phyloP scores from a whole-genome alignment of 2,329 filamentous ascomycete genomes.

The Ceratocystis eucalypticola region DNA sequence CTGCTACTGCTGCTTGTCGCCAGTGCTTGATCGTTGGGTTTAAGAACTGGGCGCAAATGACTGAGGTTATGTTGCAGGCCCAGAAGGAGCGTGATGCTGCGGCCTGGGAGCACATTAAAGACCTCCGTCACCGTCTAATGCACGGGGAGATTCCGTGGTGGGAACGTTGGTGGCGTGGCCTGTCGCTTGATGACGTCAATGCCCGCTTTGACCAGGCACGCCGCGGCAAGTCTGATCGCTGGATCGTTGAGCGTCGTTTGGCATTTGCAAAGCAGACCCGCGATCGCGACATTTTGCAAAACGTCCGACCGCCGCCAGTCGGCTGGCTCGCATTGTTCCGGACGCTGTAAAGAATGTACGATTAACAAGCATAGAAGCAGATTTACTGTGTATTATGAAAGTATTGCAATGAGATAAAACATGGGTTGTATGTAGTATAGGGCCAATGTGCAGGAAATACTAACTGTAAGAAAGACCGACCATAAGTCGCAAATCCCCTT shows the following conservation, averaged over 20 bases:
- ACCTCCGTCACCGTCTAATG: constrained; percentile 22
- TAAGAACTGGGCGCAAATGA: constrained; percentile 74
- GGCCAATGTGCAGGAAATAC: not conserved
- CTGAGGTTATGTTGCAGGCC: constrained; percentile 29
- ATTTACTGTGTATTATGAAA: not conserved
- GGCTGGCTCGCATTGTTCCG: constrained; percentile 29
- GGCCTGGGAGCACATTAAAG: constrained; percentile 28
- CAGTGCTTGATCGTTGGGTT: constrained; percentile 67
- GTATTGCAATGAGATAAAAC: not conserved
- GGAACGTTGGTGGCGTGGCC: constrained; percentile 24
- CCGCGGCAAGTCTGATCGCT: constrained; percentile 42
- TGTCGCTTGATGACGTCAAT: constrained; percentile 29
- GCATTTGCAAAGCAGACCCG: constrained; percentile 23
- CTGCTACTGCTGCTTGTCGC: constrained; percentile 45
- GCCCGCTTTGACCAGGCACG: constrained; percentile 27
- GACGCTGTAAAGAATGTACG: constrained; percentile 1
- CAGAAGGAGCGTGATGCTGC: constrained; percentile 40
- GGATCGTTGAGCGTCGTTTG: constrained; percentile 37
- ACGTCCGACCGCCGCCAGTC: constrained; percentile 29
- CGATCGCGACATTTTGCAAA: constrained; percentile 40
- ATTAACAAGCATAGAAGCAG: not conserved
- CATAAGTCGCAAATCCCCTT: not conserved
- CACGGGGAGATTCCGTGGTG: constrained; percentile 17
- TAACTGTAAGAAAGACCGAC: not conserved
- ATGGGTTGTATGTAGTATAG: not conserved